These are phyloP conservation scores for Solioccasus polychromus DNA, from an alignment of 768 basidiomycete genomes.

Conservation along the genomic window DNA sequence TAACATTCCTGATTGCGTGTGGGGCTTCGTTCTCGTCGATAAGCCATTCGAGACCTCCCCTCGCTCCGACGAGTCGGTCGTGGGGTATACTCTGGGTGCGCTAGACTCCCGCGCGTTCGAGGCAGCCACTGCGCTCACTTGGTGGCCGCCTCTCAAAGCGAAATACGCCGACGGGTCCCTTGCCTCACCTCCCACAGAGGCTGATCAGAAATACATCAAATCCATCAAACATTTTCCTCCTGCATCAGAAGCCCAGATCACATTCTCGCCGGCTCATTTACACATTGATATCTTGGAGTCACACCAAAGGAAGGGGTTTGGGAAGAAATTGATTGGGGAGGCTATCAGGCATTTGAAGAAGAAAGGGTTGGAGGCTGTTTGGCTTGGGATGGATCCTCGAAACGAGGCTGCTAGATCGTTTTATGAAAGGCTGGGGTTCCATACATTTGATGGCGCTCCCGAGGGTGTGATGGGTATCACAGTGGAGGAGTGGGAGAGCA, in stretches of 20 bases:
- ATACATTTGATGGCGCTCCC: slow-evolving; percentile 49
- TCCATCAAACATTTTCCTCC: slow-evolving; percentile 35
- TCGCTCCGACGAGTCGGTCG: slow-evolving; percentile 40
- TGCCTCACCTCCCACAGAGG: slow-evolving; percentile 15
- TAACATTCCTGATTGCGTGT: slow-evolving; percentile 55
- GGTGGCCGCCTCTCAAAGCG: slow-evolving; percentile 63
- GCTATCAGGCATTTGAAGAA: slow-evolving; percentile 54
- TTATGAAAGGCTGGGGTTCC: slow-evolving; percentile 63
- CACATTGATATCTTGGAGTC: slow-evolving; percentile 70
- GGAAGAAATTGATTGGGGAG: slow-evolving; percentile 54
- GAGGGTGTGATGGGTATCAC: slow-evolving; percentile 53
- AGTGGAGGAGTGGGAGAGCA: slow-evolving; percentile 38
- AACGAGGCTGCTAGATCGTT: slow-evolving; percentile 61
- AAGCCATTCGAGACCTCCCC: slow-evolving; percentile 22
- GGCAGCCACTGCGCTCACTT: slow-evolving; percentile 47
- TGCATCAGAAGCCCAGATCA: slow-evolving; percentile 51
- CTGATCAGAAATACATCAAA: slow-evolving; percentile 32
- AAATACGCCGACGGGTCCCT: slow-evolving; percentile 44
- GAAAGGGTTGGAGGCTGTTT: slow-evolving; percentile 48
- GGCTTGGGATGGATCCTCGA: slow-evolving; percentile 66
- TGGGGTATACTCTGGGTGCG: slow-evolving; percentile 72
- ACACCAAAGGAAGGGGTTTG: slow-evolving; percentile 70
- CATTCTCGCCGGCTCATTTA: slow-evolving; percentile 70
- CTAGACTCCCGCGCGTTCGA: slow-evolving; percentile 67
- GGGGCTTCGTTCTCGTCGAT: slow-evolving; percentile 73